These are phyloP conservation scores for Ganoderma sinense DNA, from an alignment of 1,284 basidiomycete genomes.

Conservation along the genomic window DNA sequence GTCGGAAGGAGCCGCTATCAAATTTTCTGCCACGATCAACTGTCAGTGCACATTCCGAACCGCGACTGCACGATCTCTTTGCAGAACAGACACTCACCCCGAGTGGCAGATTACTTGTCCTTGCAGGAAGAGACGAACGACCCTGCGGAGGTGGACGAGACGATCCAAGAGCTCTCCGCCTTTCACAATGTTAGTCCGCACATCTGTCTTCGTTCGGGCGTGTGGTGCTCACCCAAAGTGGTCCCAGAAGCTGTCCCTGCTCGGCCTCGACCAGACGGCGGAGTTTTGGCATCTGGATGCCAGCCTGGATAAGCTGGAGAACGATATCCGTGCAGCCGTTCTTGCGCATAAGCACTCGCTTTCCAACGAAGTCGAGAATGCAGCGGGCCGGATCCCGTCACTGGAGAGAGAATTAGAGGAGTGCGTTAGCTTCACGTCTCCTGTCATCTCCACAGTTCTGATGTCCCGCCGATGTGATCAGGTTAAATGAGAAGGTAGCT, in stretches of 20 bases:
- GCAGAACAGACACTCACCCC: neutral
- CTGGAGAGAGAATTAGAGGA: neutral
- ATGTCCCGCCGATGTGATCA: neutral
- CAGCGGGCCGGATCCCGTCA: neutral
- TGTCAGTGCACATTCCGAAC: neutral
- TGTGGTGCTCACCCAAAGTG: neutral
- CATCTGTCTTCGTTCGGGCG: neutral
- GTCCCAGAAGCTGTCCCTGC: neutral
- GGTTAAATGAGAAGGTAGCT: neutral
- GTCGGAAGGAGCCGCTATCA: neutral
- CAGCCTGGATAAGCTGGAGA: neutral
- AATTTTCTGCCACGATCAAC: neutral
- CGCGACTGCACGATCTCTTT: no score
- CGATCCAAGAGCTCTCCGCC: neutral
- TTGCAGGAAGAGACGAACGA: conserved; percentile 3
- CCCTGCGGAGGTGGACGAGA: neutral
- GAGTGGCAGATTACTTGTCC: neutral
- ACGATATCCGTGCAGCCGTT: neutral
- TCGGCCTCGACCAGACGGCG: neutral
- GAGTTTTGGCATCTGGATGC: neutral
- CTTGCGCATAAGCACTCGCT: neutral
- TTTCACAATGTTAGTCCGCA: neutral
- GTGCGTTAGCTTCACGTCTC: neutral
- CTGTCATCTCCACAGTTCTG: neutral
- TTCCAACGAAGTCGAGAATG: neutral